Evolutionary conservation across 2,329 filamentous ascomycete genomes (phyloP), one percentile per base, ranked within the genome.

Genomic region (Didymella keratinophila): DNA sequence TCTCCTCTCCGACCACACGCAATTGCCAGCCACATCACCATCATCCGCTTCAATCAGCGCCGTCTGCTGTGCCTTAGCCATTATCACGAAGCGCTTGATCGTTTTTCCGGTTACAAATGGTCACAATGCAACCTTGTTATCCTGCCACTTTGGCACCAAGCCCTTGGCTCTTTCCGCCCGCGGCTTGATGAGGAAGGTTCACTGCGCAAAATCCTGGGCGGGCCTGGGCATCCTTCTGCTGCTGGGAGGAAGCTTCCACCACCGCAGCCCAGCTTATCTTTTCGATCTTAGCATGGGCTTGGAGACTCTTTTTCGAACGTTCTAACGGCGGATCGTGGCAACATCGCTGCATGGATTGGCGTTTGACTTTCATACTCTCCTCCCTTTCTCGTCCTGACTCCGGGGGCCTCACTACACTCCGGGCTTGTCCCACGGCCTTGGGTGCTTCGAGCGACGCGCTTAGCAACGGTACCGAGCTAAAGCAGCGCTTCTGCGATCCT

Each of bases 251-350:
- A 68, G 56, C 52, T 52, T 60, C 52, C 28, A 37, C 52, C 45
- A 50, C 11, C 56, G 60, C 61, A 64, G 66, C 64, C 52, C 45
- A 50, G n/a, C 59, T 63, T 64, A 64, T 69, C 64, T 65, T 57
- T 66, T 62, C 49, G 44, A 58, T 55, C 58, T 64, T 70, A 63
- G 58, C 64, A 54, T 43, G 18, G 11, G 41, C 66, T 68, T 68
- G 64, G 66, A 63, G 55, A 52, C 30, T 64, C 66, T 64, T 63
- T 62, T 67, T 56, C 54, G 59, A 64, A 67, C 53, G 45, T 52
- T 62, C 56, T 45, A 62, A 62, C 55, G 53, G 53, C 46, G 34
- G 41, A 48, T 32, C 20, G 51, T 57, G 56, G 56, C 53, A 43
- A 59, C 49, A 54, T 60, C 20, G 53, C 28, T 48, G 57, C 55